These are phyloP conservation scores for Raphidocelis subcapitata DNA, from an alignment of 139 green algal genomes.

Conservation along the genomic window DNA sequence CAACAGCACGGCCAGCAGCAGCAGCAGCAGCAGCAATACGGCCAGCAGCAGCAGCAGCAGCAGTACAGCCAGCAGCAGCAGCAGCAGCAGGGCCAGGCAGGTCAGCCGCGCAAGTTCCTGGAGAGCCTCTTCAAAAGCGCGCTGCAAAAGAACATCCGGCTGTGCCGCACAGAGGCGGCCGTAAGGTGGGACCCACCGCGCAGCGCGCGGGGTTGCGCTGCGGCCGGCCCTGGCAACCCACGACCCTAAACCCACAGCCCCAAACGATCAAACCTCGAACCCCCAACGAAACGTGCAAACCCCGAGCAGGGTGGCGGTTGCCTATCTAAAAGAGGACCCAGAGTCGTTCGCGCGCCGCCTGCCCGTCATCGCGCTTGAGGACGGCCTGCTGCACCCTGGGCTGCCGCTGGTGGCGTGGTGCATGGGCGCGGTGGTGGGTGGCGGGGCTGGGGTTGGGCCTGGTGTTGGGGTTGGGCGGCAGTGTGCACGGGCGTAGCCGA, in stretches of 20 bases:
- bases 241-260: no score
- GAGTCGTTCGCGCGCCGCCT: slow-evolving; percentile 46
- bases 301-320: slow-evolving; percentile 1
- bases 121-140: slow-evolving; percentile 45
- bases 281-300: background rate
- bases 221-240: no score
- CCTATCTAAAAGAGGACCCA: slow-evolving; percentile 28
- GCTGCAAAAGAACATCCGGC: slow-evolving; percentile 59
- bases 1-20: no score
- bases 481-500: no score
- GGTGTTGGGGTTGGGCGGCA: no score
- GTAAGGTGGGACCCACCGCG: slow-evolving; percentile 17
- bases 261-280: background rate
- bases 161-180: slow-evolving; percentile 31
- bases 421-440: slow-evolving; percentile 49
- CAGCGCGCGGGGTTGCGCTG: background rate
- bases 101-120: no score
- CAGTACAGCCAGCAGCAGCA: no score
- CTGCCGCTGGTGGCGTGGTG: slow-evolving; percentile 58
- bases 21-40: no score
- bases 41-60: no score
- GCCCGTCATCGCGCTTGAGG: slow-evolving; percentile 59
- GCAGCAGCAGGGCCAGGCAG: no score
- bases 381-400: slow-evolving; percentile 53
- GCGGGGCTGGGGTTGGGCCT: background rate